phyloP scores from a whole-genome alignment of 2,329 filamentous ascomycete species.

The Monascus ruber region DNA sequence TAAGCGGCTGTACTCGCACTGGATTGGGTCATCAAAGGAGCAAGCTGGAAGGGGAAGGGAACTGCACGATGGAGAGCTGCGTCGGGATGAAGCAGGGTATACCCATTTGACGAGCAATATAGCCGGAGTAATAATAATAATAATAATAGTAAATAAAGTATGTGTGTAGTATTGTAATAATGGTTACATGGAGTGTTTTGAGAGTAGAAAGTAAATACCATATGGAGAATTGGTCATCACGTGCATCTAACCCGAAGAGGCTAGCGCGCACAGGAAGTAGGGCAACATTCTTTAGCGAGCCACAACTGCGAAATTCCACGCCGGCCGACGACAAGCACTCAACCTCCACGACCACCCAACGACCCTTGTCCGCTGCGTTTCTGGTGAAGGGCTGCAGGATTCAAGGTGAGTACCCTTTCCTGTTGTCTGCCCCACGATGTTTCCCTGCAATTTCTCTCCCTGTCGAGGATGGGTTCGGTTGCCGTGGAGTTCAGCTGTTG shows the following conservation, averaged over 20 bases:
- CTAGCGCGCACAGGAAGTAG: conserved; percentile 25
- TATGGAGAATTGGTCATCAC: neutral
- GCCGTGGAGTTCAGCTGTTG: no score
- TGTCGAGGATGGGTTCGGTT: neutral
- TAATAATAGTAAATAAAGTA: neutral
- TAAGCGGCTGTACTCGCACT: no score
- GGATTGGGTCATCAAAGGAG: no score
- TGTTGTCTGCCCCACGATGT: conserved; percentile 1
- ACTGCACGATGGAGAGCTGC: no score
- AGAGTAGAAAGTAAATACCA: no score
- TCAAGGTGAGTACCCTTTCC: conserved; percentile 28
- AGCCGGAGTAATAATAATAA: no score
- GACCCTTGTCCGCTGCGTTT: conserved; percentile 30
- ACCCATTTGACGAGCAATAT: no score
- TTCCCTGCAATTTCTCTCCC: conserved; percentile 5
- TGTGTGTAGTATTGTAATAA: neutral
- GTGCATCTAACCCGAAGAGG: conserved; percentile 10
- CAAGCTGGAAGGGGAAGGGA: no score
- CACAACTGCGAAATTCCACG: conserved; percentile 34
- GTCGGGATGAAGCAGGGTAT: no score
- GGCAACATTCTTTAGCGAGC: conserved; percentile 34
- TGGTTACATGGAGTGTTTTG: neutral
- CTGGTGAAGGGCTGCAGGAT: conserved; percentile 35
- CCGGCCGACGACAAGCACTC: conserved; percentile 28
- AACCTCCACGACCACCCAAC: conserved; percentile 29